A percentile compares a stretch with the other conserved stretches of the same genome.
These are phyloP conservation scores for Chlamydomonas eustigma DNA, from an alignment of 139 green algal genomes.

Conservation along the genomic window DNA sequence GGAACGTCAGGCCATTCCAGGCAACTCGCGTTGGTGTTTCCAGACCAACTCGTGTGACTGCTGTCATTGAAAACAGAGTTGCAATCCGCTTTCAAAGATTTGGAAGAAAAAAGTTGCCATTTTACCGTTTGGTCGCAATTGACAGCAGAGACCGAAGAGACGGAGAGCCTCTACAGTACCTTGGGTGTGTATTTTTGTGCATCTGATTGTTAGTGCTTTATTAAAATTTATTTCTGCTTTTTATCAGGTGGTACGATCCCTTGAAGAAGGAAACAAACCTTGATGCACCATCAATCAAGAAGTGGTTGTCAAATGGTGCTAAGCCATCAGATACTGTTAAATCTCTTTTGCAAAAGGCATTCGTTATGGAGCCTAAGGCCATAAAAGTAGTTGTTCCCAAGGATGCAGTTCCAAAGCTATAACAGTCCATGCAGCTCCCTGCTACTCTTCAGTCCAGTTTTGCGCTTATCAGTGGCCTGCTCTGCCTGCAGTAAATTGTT, in stretches of 20 bases:
- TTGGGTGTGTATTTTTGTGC: slow-evolving; percentile 79
- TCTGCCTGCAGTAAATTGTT: no score
- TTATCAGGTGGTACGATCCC: slow-evolving; percentile 28
- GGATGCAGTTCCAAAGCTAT: neutral
- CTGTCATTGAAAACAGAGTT: slow-evolving; percentile 68
- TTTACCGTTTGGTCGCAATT: slow-evolving; percentile 90
- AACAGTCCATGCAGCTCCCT: neutral
- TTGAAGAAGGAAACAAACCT: slow-evolving; percentile 76
- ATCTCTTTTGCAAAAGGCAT: slow-evolving; percentile 77
- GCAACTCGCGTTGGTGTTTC: slow-evolving; percentile 11
- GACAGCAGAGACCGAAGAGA: slow-evolving; percentile 79
- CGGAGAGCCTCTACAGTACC: slow-evolving; percentile 77
- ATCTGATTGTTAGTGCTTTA: no score
- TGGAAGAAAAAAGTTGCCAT: slow-evolving; percentile 82
- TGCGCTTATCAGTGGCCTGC: no score
- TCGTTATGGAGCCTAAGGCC: slow-evolving; percentile 41
- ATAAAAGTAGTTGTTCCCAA: slow-evolving; percentile 24
- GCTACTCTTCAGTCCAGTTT: no score
- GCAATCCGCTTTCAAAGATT: slow-evolving; percentile 84
- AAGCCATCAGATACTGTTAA: slow-evolving; percentile 83
- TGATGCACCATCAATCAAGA: slow-evolving; percentile 92
- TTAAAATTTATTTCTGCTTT: no score
- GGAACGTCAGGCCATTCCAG: slow-evolving; percentile 31
- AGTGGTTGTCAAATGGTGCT: slow-evolving; percentile 83
- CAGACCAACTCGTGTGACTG: slow-evolving; percentile 17